Base-by-base conservation (phyloP, 2,329 filamentous ascomycete genomes). In the Phoma sp. region DNA sequence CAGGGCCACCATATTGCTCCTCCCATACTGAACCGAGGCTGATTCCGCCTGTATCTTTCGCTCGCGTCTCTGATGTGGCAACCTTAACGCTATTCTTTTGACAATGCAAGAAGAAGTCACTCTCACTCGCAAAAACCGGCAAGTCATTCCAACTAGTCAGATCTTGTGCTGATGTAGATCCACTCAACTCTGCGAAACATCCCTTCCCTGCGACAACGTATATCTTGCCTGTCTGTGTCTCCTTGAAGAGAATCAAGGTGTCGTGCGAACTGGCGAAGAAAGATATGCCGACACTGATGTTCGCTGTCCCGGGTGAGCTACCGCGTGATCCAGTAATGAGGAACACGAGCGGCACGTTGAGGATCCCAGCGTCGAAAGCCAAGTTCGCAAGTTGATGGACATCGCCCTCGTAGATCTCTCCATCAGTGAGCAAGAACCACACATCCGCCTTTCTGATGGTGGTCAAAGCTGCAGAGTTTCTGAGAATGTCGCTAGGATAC, bases 371-470 rank as follows among this genome's bases (percentile, higher is more conserved):
- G 1, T 62, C 58, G 15, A 59, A 42, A 5, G 66, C 69, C 5
- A 66, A 33, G 9, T 54, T 36, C 2, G 64, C 62, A 5, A 74
- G 55, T 2, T 42, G 36, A 28, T 60, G 46, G 5, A 74, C 71
- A 21, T 62, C 53, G 2, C 20, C 6, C 2, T 57, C 57, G n/a
- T 26, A 53, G 17, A 73, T 64, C 30, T 72, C 55, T 4, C 71
- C 72, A 46, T 74, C 72, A 3, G 71, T 74, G 5, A 73, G 37
- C 5, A 74, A 58, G 28, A 67, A 66, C 70, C 70, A 74, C 3
- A 66, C 32, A 46, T 74, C 69, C 7, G 68, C 67, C 3, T 26
- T 38, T 6, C 47, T 53, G 34, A 74, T 67, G 7, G 51, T 49
- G 1, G 53, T 37, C 4, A 71, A 39, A 1, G 63, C 62, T n/a